These are phyloP conservation scores for Nicotiana tabacum DNA, from an alignment of 257 asterid genomes.

Conservation along the genomic window DNA sequence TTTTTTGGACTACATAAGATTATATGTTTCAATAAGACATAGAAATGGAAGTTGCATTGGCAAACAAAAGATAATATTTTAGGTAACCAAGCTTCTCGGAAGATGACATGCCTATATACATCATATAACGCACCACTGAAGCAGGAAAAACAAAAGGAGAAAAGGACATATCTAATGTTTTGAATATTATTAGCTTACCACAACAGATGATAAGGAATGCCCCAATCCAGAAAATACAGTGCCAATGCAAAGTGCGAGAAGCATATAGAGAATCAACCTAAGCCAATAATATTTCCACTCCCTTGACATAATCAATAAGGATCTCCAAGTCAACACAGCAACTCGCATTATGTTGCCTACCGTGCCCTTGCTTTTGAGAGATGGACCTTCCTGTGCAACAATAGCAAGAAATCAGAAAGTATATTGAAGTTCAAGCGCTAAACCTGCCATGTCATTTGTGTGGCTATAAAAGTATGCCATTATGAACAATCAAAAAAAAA, in stretches of 20 bases:
- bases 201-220: constrained; percentile 94
- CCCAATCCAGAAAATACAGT: constrained; percentile 89
- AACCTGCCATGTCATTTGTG: not conserved
- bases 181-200: constrained; percentile 42
- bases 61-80: not conserved
- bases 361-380: constrained; percentile 83
- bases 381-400: constrained; percentile 73
- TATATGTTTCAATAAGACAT: not conserved
- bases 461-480: not conserved
- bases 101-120: not conserved
- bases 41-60: not conserved
- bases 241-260: constrained; percentile 73
- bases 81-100: not conserved
- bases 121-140: not conserved
- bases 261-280: constrained; percentile 73
- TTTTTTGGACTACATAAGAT: not conserved
- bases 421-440: not conserved
- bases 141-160: not conserved
- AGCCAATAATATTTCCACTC: constrained; percentile 99
- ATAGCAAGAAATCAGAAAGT: constrained; percentile 7
- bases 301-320: constrained; percentile 93
- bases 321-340: constrained; percentile 91
- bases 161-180: not conserved
- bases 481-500: not conserved
- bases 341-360: constrained; percentile 55